Evolutionary conservation across 176 grass and related monocot species (phyloP).

Genomic region (Melocanna baccifera): DNA sequence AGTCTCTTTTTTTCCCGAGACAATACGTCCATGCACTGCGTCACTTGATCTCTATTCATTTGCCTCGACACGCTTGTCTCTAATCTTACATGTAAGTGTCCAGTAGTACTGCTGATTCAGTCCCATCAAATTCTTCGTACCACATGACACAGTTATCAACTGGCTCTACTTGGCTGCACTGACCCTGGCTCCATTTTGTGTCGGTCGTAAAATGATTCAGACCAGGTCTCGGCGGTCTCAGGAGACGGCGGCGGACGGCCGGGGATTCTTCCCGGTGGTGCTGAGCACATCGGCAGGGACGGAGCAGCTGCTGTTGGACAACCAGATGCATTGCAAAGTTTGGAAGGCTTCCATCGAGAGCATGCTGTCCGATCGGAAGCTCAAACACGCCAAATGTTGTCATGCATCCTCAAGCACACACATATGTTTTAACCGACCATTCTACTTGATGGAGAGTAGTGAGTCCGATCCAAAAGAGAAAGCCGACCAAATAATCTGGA

Average conservation of each 20-base stretch:
- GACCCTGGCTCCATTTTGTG: background rate
- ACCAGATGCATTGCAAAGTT: slow-evolving; percentile 61
- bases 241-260: slow-evolving; percentile 40
- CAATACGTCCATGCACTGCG: background rate
- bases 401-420: too few relatives aligned
- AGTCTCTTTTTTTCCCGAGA: too few relatives aligned
- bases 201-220: slow-evolving; percentile 23
- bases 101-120: too few relatives aligned
- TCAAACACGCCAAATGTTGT: slow-evolving; percentile 22
- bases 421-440: too few relatives aligned
- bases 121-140: background rate
- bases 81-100: too few relatives aligned
- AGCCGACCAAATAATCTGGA: too few relatives aligned
- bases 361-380: slow-evolving; percentile 39
- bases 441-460: too few relatives aligned
- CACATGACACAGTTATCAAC: background rate
- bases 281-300: slow-evolving; percentile 47
- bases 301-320: slow-evolving; percentile 67
- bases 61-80: background rate
- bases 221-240: slow-evolving; percentile 37
- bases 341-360: slow-evolving; percentile 66
- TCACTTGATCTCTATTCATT: background rate
- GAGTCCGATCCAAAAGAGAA: too few relatives aligned
- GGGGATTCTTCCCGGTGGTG: slow-evolving; percentile 38
- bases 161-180: background rate